Percentiles rank a stretch among this genome's conserved stretches.
These are phyloP conservation scores for Aspergillus unguis DNA, from an alignment of 2,329 filamentous ascomycete species.

Conservation along the genomic window DNA sequence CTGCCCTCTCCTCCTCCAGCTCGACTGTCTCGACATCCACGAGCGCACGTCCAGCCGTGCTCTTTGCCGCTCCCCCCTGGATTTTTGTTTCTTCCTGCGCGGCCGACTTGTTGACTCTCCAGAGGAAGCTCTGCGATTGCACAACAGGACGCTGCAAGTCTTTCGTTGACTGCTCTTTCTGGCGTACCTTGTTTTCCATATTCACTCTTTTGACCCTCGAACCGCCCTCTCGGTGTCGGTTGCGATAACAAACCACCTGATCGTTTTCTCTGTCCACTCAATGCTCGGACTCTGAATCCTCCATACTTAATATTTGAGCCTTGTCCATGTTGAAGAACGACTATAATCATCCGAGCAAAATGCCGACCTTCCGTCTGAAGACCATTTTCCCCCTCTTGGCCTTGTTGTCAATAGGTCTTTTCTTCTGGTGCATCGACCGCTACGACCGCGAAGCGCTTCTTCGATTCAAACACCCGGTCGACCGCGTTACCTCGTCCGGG, in stretches of 20 bases:
- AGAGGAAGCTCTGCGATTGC: constrained; percentile 22
- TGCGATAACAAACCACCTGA: constrained; percentile 9
- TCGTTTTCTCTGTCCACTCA: constrained; percentile 6
- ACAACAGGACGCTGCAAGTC: constrained; percentile 35
- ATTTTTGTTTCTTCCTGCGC: constrained; percentile 6
- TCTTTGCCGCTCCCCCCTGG: constrained; percentile 4
- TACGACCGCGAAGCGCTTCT: constrained; percentile 37
- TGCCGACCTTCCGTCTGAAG: constrained; percentile 40
- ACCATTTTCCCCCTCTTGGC: constrained; percentile 38
- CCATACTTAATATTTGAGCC: constrained; percentile 2
- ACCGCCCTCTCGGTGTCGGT: constrained; percentile 4
- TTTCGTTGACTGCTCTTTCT: constrained; percentile 30
- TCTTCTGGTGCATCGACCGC: constrained; percentile 41
- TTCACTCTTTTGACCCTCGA: constrained; percentile 20
- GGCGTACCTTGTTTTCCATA: constrained; percentile 19
- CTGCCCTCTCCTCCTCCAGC: constrained; percentile 3
- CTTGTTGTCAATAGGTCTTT: constrained; percentile 37
- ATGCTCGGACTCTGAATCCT: constrained; percentile 14
- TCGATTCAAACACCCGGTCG: constrained; percentile 36
- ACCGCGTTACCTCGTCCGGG: constrained; percentile 20
- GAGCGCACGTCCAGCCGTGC: constrained; percentile 20
- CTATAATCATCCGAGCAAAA: constrained; percentile 29
- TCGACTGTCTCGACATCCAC: constrained; percentile 14
- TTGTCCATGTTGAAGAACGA: constrained; percentile 33
- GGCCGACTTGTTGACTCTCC: constrained; percentile 9